Evolutionary conservation across 2,329 filamentous ascomycete species (phyloP), one percentile per base, ranked within the genome.

Genomic region (Calonectria pseudoturangicola): DNA sequence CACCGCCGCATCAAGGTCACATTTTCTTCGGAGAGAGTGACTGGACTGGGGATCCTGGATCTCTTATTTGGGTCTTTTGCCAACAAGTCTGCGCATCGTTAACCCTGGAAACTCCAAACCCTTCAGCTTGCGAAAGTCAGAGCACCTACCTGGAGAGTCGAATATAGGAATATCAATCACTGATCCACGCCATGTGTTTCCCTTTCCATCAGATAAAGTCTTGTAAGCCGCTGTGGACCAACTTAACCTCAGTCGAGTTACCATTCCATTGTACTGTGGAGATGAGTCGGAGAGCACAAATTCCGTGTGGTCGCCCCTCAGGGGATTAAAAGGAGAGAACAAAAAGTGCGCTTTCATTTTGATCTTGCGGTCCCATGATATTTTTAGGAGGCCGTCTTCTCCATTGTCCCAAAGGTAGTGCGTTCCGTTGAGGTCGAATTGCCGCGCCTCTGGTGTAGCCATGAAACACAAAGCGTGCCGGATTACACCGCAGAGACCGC

Each of bases 181-280:
- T 6, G 51, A 56, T 15, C 51, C 51, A 15, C 30, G 51, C 51
- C 51, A 56, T 5, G 10, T 21, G 4, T 56, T 56, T 12, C 51
- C 51, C 10, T 56, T 56, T 9, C 28, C 51, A 36, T 56, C 51
- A 5, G 30, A 18, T 6, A 56, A 56, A 21, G 51, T 56, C 3
- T 56, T 18, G 16, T 56, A 33, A 0, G 15, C 9, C 2, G 28
- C 51, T 3, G 51, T 36, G 30, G 27, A 21, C 18, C 33, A 56
- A 8, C 21, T 28, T 30, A 56, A 12, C 3, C 51, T 56, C 8
- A 56, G 51, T 18, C 51, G 51, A 10, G 30, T 56, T 4, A 56
- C 51, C 30, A 56, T 36, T 33, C 51, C 51, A n/a, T 56, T 56
- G 18, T 56, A 56, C 18, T 56, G 51, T 33, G 51, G 51, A n/a